phyloP scores from a whole-genome alignment of 1,284 basidiomycete genomes.

The Boletus sp. region DNA sequence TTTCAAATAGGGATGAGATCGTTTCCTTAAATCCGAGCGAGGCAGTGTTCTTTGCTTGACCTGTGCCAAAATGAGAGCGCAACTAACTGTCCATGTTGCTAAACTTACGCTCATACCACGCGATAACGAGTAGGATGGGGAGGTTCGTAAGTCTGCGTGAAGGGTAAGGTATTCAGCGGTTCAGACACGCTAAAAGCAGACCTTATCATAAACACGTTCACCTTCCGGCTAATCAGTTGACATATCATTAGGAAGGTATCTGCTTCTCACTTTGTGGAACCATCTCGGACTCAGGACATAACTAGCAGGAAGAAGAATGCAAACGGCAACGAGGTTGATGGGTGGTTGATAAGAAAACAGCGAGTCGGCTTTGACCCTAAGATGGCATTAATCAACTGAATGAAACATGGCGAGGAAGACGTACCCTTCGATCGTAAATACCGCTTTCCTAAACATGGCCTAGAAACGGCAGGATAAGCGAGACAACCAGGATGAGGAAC shows the following conservation, averaged over 20 bases:
- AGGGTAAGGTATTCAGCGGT: background rate
- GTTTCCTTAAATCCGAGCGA: constrained; percentile 71
- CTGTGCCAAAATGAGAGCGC: constrained; percentile 16
- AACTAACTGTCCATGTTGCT: background rate
- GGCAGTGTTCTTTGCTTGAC: constrained; percentile 59
- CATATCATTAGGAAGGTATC: background rate
- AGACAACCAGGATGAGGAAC: background rate
- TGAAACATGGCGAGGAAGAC: constrained; percentile 6
- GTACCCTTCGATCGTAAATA: constrained; percentile 85
- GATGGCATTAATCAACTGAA: constrained; percentile 13
- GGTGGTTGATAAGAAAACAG: constrained; percentile 93
- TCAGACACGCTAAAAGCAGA: constrained; percentile 24
- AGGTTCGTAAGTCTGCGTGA: constrained; percentile 71
- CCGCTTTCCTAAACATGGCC: constrained; percentile 91
- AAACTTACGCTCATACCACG: constrained; percentile 69
- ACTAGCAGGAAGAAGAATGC: constrained; percentile 78
- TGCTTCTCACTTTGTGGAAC: constrained; percentile 71
- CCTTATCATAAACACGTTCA: constrained; percentile 85
- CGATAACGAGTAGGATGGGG: constrained; percentile 78
- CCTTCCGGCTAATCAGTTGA: constrained; percentile 38
- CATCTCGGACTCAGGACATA: constrained; percentile 73
- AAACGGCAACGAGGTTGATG: constrained; percentile 78
- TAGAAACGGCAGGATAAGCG: constrained; percentile 28
- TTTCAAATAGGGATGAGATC: constrained; percentile 60
- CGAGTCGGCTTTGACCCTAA: constrained; percentile 80